Conservation (phyloP, 176 grass and related monocot species). For the Poa annua region DNA sequence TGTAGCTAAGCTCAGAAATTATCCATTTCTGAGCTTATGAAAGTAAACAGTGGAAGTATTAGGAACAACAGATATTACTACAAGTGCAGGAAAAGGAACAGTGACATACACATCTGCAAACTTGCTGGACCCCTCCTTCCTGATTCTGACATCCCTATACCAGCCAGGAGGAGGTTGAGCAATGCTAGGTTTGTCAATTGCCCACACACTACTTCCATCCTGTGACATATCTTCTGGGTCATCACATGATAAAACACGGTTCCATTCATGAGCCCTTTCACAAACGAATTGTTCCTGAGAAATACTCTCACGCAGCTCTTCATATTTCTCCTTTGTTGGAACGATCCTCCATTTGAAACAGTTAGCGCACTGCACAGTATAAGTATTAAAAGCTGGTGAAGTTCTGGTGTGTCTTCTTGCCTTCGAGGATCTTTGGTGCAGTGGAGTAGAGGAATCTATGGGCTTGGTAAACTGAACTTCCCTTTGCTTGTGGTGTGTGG, state of each 20-base stretch:
- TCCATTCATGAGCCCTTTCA: slow-evolving; percentile 67
- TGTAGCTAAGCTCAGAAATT: slow-evolving; percentile 26
- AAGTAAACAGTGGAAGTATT: neutral
- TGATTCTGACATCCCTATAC: slow-evolving; percentile 83
- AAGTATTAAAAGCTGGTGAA: slow-evolving; percentile 64
- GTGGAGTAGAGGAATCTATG: slow-evolving; percentile 19
- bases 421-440: neutral
- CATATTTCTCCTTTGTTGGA: slow-evolving; percentile 88
- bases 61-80: slow-evolving; percentile 7
- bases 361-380: slow-evolving; percentile 70
- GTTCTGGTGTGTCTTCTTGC: slow-evolving; percentile 31
- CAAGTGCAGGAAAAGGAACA: slow-evolving; percentile 34
- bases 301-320: slow-evolving; percentile 76
- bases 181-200: slow-evolving; percentile 82
- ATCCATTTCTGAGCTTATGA: neutral
- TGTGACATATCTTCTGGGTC: slow-evolving; percentile 80
- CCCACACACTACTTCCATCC: slow-evolving; percentile 73
- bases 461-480: slow-evolving; percentile 10
- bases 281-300: slow-evolving; percentile 63
- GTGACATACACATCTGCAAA: slow-evolving; percentile 88
- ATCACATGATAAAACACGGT: slow-evolving; percentile 59
- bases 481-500: slow-evolving; percentile 26
- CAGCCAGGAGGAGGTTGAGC: slow-evolving; percentile 70
- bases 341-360: slow-evolving; percentile 92
- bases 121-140: slow-evolving; percentile 64